Evolutionary conservation across 2,329 filamentous ascomycete species (phyloP).

Genomic region (Diplocarpon mali): DNA sequence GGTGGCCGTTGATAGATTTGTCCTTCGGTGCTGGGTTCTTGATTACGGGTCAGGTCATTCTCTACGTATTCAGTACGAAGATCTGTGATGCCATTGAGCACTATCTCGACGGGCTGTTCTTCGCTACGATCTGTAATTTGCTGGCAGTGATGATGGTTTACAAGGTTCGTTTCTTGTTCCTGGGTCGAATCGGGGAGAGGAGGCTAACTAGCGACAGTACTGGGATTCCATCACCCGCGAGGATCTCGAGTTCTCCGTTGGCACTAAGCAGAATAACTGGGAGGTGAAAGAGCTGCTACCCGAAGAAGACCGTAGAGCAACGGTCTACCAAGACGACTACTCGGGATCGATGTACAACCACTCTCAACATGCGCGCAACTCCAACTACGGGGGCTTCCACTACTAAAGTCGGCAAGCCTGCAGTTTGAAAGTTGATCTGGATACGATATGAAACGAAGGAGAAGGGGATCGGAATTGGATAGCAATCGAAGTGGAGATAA

Average conservation of each 20-base stretch:
- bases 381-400: constrained; percentile 26
- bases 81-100: constrained; percentile 81
- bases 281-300: constrained; percentile 76
- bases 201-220: constrained; percentile 46
- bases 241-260: constrained; percentile 95
- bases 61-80: constrained; percentile 78
- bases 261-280: constrained; percentile 93
- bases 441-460: too few relatives aligned
- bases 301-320: constrained; percentile 26
- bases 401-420: constrained; percentile 37
- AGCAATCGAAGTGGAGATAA: neutral
- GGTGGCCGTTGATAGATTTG: constrained; percentile 91
- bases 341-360: constrained; percentile 17
- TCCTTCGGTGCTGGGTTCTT: constrained; percentile 86
- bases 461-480: too few relatives aligned
- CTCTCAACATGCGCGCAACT: constrained; percentile 18
- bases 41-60: constrained; percentile 77
- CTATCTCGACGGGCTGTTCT: constrained; percentile 89
- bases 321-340: constrained; percentile 27
- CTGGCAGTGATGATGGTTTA: constrained; percentile 99
- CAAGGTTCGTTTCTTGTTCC: constrained; percentile 50
- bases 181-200: neutral
- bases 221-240: constrained; percentile 99
- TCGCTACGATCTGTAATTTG: constrained; percentile 87
- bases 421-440: constrained; percentile 29